Evolutionary conservation across 73 alveolate species (phyloP).

Genomic region (Paramecium sonneborni): DNA sequence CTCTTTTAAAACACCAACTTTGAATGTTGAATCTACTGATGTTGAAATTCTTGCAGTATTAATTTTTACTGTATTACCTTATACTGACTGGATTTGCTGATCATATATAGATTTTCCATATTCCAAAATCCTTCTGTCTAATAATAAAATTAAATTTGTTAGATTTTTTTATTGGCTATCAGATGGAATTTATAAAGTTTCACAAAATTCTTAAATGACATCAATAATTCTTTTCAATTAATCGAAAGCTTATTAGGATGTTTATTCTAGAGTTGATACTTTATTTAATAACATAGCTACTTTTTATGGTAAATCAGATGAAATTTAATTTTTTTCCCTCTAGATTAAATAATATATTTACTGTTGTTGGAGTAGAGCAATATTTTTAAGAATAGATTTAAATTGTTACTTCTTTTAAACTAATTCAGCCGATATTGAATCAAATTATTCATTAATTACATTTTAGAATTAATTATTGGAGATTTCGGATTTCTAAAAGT

Average conservation of each 20-base stretch:
- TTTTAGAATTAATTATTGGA: neutral
- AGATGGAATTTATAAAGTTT: constrained; percentile 37
- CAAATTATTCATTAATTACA: neutral
- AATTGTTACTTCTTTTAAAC: neutral
- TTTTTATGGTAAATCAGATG: neutral
- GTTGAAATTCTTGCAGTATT: constrained; percentile 11
- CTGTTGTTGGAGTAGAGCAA: neutral
- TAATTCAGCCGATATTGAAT: neutral
- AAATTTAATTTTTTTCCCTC: constrained; percentile 13
- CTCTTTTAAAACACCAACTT: neutral
- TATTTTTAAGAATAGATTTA: neutral
- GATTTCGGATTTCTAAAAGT: neutral
- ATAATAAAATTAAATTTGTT: neutral
- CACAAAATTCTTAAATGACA: constrained; percentile 27
- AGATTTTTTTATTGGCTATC: neutral
- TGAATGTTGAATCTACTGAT: constrained; percentile 8
- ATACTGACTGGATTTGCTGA: neutral
- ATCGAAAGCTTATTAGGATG: neutral
- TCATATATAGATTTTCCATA: neutral
- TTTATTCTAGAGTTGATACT: neutral
- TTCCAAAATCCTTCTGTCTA: constrained; percentile 11
- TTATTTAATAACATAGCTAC: neutral
- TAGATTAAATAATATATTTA: neutral
- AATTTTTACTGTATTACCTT: neutral
- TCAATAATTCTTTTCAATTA: neutral